These are phyloP conservation scores for Rhodotorula graminis DNA, from an alignment of 768 basidiomycete genomes.

Conservation along the genomic window DNA sequence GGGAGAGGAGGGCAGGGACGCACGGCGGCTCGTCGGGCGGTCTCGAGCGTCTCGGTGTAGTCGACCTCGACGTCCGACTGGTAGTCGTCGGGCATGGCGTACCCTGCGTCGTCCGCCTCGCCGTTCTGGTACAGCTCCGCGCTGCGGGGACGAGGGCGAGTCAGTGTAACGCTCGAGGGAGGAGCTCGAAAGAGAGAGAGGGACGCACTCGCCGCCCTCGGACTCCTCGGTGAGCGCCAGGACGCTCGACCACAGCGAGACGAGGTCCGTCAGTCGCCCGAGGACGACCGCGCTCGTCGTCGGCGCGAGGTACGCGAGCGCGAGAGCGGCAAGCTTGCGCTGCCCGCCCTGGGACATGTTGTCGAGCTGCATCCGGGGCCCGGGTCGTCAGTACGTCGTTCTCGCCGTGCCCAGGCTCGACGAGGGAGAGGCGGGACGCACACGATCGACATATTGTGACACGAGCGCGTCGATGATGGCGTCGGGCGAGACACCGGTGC, in stretches of 20 bases:
- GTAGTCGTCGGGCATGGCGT: slow-evolving; percentile 28
- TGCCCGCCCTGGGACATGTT: slow-evolving; percentile 79
- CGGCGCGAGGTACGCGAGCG: slow-evolving; percentile 68
- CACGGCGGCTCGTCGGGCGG: slow-evolving; percentile 68
- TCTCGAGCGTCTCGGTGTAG: slow-evolving; percentile 69
- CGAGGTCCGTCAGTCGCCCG: slow-evolving; percentile 67
- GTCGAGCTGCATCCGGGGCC: slow-evolving; percentile 62
- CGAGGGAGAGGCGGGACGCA: slow-evolving; percentile 7
- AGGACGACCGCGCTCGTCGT: slow-evolving; percentile 71
- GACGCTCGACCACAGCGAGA: slow-evolving; percentile 83
- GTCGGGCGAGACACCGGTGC: slow-evolving; percentile 52
- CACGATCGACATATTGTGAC: slow-evolving; percentile 73
- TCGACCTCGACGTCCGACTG: slow-evolving; percentile 43
- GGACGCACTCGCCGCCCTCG: slow-evolving; percentile 38
- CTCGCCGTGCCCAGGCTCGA: no score
- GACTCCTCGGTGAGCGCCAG: slow-evolving; percentile 80
- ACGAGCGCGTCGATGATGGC: slow-evolving; percentile 63
- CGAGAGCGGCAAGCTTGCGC: slow-evolving; percentile 79
- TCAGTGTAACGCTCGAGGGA: no score
- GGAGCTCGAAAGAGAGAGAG: no score
- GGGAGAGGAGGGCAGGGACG: slow-evolving; percentile 34
- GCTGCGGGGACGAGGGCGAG: background rate
- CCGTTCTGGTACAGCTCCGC: slow-evolving; percentile 28
- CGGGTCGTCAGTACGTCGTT: background rate
- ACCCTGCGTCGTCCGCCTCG: background rate